Conservation (phyloP, 768 basidiomycete genomes). For the Rickenella mellea region DNA sequence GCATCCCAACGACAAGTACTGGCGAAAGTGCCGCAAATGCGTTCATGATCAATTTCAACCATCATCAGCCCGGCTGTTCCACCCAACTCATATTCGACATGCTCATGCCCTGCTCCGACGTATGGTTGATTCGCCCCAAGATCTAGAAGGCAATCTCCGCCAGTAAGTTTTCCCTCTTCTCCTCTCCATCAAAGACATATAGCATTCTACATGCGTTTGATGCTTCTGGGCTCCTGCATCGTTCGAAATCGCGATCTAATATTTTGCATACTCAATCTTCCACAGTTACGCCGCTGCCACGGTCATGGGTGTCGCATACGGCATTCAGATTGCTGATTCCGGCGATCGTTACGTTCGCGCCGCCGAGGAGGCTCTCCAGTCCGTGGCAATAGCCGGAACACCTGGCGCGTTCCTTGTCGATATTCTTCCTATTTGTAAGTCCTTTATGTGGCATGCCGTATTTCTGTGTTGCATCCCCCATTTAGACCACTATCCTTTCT, state of each 20-base stretch:
- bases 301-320: constrained; percentile 11
- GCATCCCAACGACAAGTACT: constrained; percentile 36
- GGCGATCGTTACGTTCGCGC: constrained; percentile 40
- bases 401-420: constrained; percentile 48
- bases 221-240: constrained; percentile 23
- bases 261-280: constrained; percentile 27
- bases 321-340: constrained; percentile 32
- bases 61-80: constrained; percentile 28
- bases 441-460: neutral
- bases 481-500: constrained; percentile 13
- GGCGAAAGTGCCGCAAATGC: constrained; percentile 34
- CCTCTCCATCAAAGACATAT: too few relatives aligned
- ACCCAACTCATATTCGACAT: constrained; percentile 36
- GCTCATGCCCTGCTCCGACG: constrained; percentile 35
- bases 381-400: constrained; percentile 38
- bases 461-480: constrained; percentile 22
- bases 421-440: constrained; percentile 32
- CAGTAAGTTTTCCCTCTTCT: constrained; percentile 25
- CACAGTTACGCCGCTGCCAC: neutral
- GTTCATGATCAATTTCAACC: constrained; percentile 44
- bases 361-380: constrained; percentile 41
- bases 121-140: constrained; percentile 31
- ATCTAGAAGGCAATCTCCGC: constrained; percentile 39
- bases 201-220: neutral
- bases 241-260: constrained; percentile 43